Base-by-base conservation (phyloP, 2,329 filamentous ascomycete species). In the Madurella fahalii region DNA sequence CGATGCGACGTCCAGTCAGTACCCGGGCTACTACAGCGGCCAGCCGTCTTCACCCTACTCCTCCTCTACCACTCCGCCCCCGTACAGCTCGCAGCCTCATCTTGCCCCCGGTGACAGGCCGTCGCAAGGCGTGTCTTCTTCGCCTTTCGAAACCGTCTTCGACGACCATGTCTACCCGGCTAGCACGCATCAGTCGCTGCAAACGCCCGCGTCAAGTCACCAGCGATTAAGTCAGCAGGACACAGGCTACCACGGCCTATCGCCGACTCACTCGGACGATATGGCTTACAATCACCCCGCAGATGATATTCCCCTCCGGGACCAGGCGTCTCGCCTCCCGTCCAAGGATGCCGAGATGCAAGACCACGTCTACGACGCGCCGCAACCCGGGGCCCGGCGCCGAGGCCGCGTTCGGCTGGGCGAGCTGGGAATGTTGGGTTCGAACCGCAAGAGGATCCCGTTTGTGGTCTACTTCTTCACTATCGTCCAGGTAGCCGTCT, bases 391-490 rank as follows among this genome's bases (percentile, higher is more conserved):
- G n/a, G n/a, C n/a, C 47, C 70, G 68, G 52, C 57, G 62, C 15
- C 72, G 70, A 70, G 59, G 71, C 70, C 75, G 77, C 56, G 71
- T 84, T 46, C 72, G 76, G n/a, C 74, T 82, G 43, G 81, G 81
- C 50, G 78, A 84, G 69, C 67, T 84, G 51, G 80, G 80, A 55
- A 84, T 84, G 80, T 65, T 84, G 44, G 79, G 79, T 2, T 71
- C 79, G 12, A 71, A 78, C 62, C 76, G 72, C 65, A 81, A 79
- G 67, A 74, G 76, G 57, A 82, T 85, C 50, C 87, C 94, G 0
- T 94, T 88, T 80, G 83, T 96, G 7, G 89, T 91, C 34, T 97
- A 93, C 69, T 72, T 85, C 42, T 81, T 97, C 59, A 89, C 90
- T 2, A 52, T 85, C 31, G 79, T 87, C 12, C 92, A 97, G 69